phyloP scores from a whole-genome alignment of 768 basidiomycete species.

The Panellus pusillus region DNA sequence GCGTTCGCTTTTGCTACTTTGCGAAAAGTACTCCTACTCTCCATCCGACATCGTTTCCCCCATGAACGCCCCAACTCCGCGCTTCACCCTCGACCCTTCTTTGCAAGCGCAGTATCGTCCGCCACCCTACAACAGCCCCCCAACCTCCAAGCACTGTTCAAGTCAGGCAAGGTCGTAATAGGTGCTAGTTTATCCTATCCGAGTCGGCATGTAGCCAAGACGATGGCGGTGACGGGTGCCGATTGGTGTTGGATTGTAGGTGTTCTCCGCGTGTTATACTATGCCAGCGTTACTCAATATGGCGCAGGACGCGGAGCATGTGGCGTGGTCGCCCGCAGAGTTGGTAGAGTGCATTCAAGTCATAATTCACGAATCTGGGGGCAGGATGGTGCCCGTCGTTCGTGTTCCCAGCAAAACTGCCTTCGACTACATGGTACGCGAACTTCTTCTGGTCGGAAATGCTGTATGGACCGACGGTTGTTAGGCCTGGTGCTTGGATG shows the following conservation, averaged over 20 bases:
- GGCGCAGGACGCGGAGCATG: conserved; percentile 11
- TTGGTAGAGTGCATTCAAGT: conserved; percentile 17
- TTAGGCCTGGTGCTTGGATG: conserved; percentile 16
- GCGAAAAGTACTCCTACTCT: not conserved
- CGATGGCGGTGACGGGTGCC: conserved; percentile 6
- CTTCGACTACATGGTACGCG: conserved; percentile 18
- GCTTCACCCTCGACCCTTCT: conserved; percentile 8
- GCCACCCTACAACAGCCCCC: conserved; percentile 9
- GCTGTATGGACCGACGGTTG: not conserved
- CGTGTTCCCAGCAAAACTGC: conserved; percentile 14
- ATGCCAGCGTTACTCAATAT: not conserved
- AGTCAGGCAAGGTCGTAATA: conserved; percentile 8
- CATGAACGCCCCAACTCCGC: not conserved
- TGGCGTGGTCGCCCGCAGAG: conserved; percentile 3
- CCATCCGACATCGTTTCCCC: not conserved
- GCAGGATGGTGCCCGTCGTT: conserved; percentile 16
- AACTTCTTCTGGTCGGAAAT: not conserved
- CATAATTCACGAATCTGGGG: conserved; percentile 15
- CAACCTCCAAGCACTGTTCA: conserved; percentile 8
- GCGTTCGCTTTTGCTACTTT: too few relatives aligned
- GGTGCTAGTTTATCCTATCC: conserved; percentile 6
- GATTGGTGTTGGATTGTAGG: conserved; percentile 21
- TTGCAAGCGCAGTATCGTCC: not conserved
- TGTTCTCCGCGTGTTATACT: not conserved
- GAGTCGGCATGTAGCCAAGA: conserved; percentile 15